Percentiles rank a stretch among this genome's conserved stretches.
These are phyloP conservation scores for Boechera retrofracta DNA, from an alignment of 345 rosid species.

Conservation along the genomic window DNA sequence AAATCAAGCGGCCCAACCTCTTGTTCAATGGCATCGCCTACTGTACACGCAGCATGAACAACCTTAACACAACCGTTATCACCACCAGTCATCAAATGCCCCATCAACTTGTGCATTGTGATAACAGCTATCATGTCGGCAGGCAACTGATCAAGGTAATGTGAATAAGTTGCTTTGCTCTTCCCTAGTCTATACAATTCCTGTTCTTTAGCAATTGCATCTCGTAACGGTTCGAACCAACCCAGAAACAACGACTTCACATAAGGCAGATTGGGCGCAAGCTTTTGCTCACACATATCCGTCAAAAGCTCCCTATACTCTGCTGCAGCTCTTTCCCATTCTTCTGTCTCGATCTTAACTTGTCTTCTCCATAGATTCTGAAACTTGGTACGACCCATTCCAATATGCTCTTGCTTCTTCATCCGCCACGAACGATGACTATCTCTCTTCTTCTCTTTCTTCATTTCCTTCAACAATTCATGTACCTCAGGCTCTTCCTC, in stretches of 20 bases:
- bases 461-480: slow-evolving; percentile 66
- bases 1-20: slow-evolving; percentile 61
- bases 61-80: slow-evolving; percentile 76
- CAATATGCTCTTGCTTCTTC: slow-evolving; percentile 40
- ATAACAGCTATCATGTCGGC: slow-evolving; percentile 93
- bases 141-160: slow-evolving; percentile 71
- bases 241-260: slow-evolving; percentile 91
- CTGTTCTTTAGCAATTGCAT: slow-evolving; percentile 75
- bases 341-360: slow-evolving; percentile 89
- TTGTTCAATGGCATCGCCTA: slow-evolving; percentile 95
- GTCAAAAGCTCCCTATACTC: slow-evolving; percentile 82
- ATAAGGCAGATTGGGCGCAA: slow-evolving; percentile 94
- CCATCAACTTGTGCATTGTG: slow-evolving; percentile 90
- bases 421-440: slow-evolving; percentile 25
- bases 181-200: slow-evolving; percentile 62
- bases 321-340: slow-evolving; percentile 86
- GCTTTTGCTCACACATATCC: slow-evolving; percentile 91
- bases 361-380: slow-evolving; percentile 67
- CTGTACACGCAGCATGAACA: slow-evolving; percentile 69
- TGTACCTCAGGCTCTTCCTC: slow-evolving; percentile 84
- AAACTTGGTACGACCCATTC: slow-evolving; percentile 55
- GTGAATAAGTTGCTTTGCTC: slow-evolving; percentile 56
- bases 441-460: slow-evolving; percentile 61
- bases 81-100: slow-evolving; percentile 77
- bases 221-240: slow-evolving; percentile 92